A percentile compares a stretch with the other conserved stretches of the same genome.
Conservation (phyloP, 768 basidiomycete species). For the Lentinula sp. region DNA sequence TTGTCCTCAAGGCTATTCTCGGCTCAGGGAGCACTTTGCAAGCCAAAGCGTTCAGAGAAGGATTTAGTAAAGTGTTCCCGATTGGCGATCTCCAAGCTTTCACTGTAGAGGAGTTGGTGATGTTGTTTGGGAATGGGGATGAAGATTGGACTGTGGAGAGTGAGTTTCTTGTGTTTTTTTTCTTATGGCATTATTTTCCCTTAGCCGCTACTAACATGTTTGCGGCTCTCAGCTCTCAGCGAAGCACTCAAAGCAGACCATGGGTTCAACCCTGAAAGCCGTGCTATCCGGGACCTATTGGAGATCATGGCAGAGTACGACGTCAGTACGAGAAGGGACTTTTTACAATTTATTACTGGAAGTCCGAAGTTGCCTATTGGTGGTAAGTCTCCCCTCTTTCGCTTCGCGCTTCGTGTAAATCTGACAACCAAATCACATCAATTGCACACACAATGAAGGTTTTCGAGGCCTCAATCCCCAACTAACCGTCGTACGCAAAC, state of each 20-base stretch:
- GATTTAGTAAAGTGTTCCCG: conserved; percentile 95
- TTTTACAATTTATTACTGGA: conserved; percentile 95
- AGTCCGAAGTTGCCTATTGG: conserved; percentile 96
- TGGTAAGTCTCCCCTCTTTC: conserved; percentile 42
- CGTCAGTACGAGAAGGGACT: conserved; percentile 67
- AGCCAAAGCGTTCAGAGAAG: conserved; percentile 88
- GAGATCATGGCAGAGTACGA: conserved; percentile 86
- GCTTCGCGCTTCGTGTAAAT: no score
- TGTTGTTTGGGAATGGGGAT: conserved; percentile 94
- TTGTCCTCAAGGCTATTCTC: conserved; percentile 83
- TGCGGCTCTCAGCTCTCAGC: conserved; percentile 54
- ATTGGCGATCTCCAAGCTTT: conserved; percentile 87
- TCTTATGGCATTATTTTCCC: neutral
- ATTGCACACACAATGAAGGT: conserved; percentile 35
- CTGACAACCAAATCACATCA: neutral
- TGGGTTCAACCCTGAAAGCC: conserved; percentile 94
- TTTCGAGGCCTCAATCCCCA: conserved; percentile 94
- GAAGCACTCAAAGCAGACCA: conserved; percentile 96
- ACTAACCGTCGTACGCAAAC: conserved; percentile 95
- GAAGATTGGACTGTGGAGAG: conserved; percentile 96
- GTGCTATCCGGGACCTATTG: conserved; percentile 81
- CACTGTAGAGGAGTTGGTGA: conserved; percentile 89
- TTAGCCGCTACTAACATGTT: neutral
- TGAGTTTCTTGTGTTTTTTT: conserved; percentile 34
- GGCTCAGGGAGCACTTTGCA: conserved; percentile 74